Evolutionary conservation across 208 protist genomes (phyloP).

Genomic region (Balamuthia mandrillaris): DNA sequence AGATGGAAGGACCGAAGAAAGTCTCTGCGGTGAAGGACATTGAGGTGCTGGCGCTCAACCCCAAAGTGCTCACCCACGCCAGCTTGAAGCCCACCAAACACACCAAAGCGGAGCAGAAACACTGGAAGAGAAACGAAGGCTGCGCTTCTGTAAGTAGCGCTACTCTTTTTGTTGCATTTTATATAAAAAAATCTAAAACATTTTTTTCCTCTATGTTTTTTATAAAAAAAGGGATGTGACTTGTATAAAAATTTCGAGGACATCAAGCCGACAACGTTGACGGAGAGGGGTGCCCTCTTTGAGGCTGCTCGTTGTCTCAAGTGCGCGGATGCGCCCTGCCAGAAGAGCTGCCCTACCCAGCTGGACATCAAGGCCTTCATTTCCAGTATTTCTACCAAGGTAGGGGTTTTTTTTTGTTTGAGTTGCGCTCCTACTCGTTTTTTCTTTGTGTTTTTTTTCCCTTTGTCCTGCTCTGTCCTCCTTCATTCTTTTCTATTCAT

Average conservation of each 20-base stretch:
- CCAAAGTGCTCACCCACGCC: slow-evolving; percentile 40
- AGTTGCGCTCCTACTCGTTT: neutral
- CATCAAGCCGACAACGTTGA: slow-evolving; percentile 70
- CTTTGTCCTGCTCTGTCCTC: neutral
- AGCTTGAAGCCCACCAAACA: slow-evolving; percentile 48
- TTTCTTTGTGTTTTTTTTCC: neutral
- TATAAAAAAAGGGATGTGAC: slow-evolving; percentile 58
- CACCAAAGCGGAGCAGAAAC: slow-evolving; percentile 41
- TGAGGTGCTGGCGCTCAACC: slow-evolving; percentile 46
- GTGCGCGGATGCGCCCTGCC: slow-evolving; percentile 73
- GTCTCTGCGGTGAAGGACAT: slow-evolving; percentile 47
- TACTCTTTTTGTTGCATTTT: neutral
- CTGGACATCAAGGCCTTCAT: slow-evolving; percentile 76
- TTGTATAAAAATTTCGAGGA: slow-evolving; percentile 69
- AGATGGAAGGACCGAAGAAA: neutral
- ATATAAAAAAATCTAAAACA: neutral
- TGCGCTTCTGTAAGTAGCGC: neutral
- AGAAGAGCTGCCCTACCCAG: slow-evolving; percentile 71
- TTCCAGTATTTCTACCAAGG: slow-evolving; percentile 61
- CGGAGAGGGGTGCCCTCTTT: slow-evolving; percentile 64
- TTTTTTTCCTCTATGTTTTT: neutral
- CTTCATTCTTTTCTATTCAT: neutral
- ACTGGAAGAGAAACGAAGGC: slow-evolving; percentile 21
- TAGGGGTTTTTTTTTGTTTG: neutral
- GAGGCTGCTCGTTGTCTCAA: slow-evolving; percentile 63